Evolutionary conservation across 345 rosid species (phyloP).

Genomic region (Citropsis articulata): DNA sequence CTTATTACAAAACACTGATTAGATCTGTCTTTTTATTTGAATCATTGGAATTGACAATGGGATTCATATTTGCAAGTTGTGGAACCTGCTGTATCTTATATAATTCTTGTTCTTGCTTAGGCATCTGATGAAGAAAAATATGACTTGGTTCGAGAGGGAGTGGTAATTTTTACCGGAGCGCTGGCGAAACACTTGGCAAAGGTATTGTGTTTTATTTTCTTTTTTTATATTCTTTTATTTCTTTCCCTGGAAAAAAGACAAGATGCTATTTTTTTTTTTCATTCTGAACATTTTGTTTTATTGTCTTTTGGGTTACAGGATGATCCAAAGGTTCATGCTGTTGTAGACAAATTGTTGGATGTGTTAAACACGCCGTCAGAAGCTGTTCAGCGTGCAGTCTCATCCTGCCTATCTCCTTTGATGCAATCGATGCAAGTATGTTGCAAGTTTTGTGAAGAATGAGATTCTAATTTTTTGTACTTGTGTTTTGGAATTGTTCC

Average conservation of each 20-base stretch:
- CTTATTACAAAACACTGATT: background rate
- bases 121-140: constrained; percentile 89
- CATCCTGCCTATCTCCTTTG: constrained; percentile 84
- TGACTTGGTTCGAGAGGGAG: constrained; percentile 98
- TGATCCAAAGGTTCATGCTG: constrained; percentile 92
- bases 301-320: constrained; percentile 44
- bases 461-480: background rate
- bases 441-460: constrained; percentile 7
- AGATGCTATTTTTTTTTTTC: background rate
- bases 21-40: background rate
- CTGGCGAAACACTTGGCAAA: constrained; percentile 85
- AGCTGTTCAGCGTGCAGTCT: constrained; percentile 97
- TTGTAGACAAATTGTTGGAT: constrained; percentile 92
- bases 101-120: constrained; percentile 38
- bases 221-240: constrained; percentile 8
- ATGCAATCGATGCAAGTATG: constrained; percentile 83
- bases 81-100: constrained; percentile 10
- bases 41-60: background rate
- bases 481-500: constrained; percentile 1
- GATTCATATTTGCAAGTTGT: background rate
- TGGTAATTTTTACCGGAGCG: constrained; percentile 95
- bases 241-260: background rate
- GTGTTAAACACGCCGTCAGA: constrained; percentile 97
- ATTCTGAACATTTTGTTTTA: background rate
- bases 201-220: constrained; percentile 28